Evolutionary conservation across 768 basidiomycete genomes (phyloP).

Genomic region (Flagelloscypha sp.): DNA sequence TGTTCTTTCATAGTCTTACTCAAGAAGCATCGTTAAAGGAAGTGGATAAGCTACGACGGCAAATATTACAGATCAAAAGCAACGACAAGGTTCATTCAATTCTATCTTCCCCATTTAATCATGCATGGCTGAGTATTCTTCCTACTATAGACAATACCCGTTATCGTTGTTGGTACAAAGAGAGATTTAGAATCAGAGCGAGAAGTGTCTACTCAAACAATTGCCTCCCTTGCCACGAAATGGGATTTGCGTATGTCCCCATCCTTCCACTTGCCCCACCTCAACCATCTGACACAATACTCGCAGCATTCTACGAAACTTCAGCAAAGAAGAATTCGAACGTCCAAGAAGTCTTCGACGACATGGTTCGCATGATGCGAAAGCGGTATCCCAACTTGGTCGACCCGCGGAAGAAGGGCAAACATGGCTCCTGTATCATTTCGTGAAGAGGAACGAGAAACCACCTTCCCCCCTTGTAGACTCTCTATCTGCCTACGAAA

Average conservation of each 20-base stretch:
- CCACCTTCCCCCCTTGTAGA: too few relatives aligned
- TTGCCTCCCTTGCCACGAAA: slow-evolving; percentile 52
- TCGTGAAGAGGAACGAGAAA: too few relatives aligned
- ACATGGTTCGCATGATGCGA: slow-evolving; percentile 69
- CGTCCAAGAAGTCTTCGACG: slow-evolving; percentile 69
- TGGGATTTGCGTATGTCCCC: slow-evolving; percentile 71
- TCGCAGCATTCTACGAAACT: slow-evolving; percentile 80
- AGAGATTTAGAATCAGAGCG: slow-evolving; percentile 74
- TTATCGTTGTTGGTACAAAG: slow-evolving; percentile 83
- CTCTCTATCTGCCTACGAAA: too few relatives aligned
- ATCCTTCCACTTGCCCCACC: too few relatives aligned
- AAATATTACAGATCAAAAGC: slow-evolving; percentile 74
- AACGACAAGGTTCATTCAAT: slow-evolving; percentile 43
- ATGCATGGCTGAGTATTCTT: slow-evolving; percentile 4
- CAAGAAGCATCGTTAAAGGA: slow-evolving; percentile 77
- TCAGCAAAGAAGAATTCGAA: slow-evolving; percentile 85
- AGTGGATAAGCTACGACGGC: slow-evolving; percentile 71
- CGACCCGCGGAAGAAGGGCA: slow-evolving; percentile 25
- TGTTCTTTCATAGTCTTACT: slow-evolving; percentile 45
- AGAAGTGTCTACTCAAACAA: slow-evolving; percentile 59
- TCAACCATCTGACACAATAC: too few relatives aligned
- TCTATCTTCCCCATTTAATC: slow-evolving; percentile 1
- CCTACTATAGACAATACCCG: slow-evolving; percentile 49
- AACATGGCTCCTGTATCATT: slow-evolving; percentile 5
- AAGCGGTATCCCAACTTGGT: slow-evolving; percentile 46